phyloP scores from a whole-genome alignment of 345 rosid genomes.

The Garcia nutans region DNA sequence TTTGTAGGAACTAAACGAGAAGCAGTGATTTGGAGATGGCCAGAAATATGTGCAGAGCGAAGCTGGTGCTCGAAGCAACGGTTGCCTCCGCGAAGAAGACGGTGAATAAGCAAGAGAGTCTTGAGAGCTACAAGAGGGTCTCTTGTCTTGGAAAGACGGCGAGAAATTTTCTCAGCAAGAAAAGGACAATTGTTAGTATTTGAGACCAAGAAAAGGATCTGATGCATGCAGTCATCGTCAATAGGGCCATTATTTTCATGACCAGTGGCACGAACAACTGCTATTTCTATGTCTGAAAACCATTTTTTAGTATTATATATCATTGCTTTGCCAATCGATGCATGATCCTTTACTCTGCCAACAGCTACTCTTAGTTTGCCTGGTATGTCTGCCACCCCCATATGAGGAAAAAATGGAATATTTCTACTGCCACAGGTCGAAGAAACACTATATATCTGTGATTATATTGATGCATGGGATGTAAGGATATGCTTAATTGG shows the following conservation, averaged over 20 bases:
- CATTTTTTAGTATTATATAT: conserved; percentile 38
- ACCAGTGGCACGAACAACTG: conserved; percentile 76
- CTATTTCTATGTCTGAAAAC: conserved; percentile 64
- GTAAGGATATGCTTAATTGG: too few relatives aligned
- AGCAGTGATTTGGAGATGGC: conserved; percentile 65
- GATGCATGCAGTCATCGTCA: conserved; percentile 70
- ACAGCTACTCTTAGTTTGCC: conserved; percentile 55
- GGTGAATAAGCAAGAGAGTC: conserved; percentile 69
- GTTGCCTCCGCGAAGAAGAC: conserved; percentile 86
- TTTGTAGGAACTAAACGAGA: too few relatives aligned
- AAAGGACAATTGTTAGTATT: conserved; percentile 43
- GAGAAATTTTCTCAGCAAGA: conserved; percentile 71
- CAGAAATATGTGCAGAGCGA: conserved; percentile 53
- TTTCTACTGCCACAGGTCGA: too few relatives aligned
- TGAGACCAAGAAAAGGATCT: conserved; percentile 80
- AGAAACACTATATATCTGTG: too few relatives aligned
- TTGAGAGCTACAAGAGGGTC: conserved; percentile 68
- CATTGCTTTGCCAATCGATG: conserved; percentile 74
- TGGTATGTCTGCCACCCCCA: conserved; percentile 38
- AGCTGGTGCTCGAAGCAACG: conserved; percentile 64
- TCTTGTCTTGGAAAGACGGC: conserved; percentile 71
- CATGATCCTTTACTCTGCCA: conserved; percentile 74
- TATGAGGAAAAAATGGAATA: too few relatives aligned
- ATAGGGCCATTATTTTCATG: conserved; percentile 52
- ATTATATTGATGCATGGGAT: too few relatives aligned